Conservation (phyloP, 192 early-diverging fungal species). For the Polychytrium aggregatum region DNA sequence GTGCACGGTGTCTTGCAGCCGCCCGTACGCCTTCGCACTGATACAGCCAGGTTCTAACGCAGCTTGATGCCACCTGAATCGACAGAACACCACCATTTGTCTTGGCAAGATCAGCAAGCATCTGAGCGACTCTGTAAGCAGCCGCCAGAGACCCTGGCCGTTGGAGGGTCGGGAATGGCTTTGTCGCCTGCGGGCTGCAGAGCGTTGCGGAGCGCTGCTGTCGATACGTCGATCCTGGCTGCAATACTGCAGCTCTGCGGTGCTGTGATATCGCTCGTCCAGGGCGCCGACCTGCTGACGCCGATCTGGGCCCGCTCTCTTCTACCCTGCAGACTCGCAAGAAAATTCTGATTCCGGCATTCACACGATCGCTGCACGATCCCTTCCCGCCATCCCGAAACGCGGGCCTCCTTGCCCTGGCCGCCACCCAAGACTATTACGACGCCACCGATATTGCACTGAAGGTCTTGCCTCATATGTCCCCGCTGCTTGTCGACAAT, state of each 20-base stretch:
- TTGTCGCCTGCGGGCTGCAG: too few relatives aligned
- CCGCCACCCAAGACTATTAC: constrained; percentile 60
- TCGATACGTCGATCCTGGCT: too few relatives aligned
- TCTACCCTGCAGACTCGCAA: constrained; percentile 46
- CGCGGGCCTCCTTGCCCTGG: constrained; percentile 65
- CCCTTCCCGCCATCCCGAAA: constrained; percentile 78
- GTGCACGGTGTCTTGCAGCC: background rate
- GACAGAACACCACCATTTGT: constrained; percentile 81
- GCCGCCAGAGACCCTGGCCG: too few relatives aligned
- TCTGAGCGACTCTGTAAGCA: constrained; percentile 57
- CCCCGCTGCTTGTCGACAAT: constrained; percentile 57
- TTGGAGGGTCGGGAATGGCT: too few relatives aligned
- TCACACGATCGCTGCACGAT: constrained; percentile 71
- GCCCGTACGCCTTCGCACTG: background rate
- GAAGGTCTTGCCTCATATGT: constrained; percentile 63
- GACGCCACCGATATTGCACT: constrained; percentile 59
- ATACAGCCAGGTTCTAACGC: background rate
- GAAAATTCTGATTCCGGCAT: constrained; percentile 73
- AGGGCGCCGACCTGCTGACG: background rate
- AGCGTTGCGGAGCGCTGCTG: too few relatives aligned
- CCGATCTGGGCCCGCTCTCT: background rate
- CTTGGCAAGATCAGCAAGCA: constrained; percentile 81
- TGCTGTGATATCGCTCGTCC: background rate
- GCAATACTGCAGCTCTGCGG: too few relatives aligned
- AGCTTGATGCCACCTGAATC: background rate